phyloP scores from a whole-genome alignment of 768 basidiomycete species.

The Agrocybe chaxingu region DNA sequence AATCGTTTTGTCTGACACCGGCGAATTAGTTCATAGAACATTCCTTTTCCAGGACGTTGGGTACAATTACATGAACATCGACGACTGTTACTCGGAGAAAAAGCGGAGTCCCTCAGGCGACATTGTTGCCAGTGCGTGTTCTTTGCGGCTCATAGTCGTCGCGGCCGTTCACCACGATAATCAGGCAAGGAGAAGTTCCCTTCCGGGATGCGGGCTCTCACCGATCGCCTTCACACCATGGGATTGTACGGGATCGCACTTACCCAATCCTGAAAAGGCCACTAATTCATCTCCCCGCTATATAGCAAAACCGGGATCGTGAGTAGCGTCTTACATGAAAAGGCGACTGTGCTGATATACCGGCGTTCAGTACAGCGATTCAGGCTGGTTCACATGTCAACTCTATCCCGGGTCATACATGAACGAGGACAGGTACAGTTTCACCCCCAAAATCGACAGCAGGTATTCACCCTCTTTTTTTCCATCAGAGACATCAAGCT shows the following conservation, averaged over 20 bases:
- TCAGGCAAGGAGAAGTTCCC: conserved; percentile 51
- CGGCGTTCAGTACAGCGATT: conserved; percentile 53
- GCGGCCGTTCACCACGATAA: background rate
- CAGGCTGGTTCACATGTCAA: conserved; percentile 68
- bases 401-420: conserved; percentile 63
- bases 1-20: conserved; percentile 7
- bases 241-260: conserved; percentile 46
- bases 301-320: conserved; percentile 62
- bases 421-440: conserved; percentile 52
- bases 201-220: conserved; percentile 55
- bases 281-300: background rate
- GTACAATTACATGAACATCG: conserved; percentile 57
- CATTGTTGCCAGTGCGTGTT: conserved; percentile 50
- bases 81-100: conserved; percentile 66
- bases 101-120: conserved; percentile 46
- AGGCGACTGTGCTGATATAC: background rate
- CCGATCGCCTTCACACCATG: conserved; percentile 50
- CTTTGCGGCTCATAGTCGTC: background rate
- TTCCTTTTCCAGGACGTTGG: conserved; percentile 43
- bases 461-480: background rate
- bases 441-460: background rate
- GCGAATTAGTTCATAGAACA: background rate
- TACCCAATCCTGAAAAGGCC: background rate
- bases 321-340: conserved; percentile 14
- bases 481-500: conserved; percentile 46